Conservation (phyloP, 2,329 filamentous ascomycete species). For the Verticillium longisporum region DNA sequence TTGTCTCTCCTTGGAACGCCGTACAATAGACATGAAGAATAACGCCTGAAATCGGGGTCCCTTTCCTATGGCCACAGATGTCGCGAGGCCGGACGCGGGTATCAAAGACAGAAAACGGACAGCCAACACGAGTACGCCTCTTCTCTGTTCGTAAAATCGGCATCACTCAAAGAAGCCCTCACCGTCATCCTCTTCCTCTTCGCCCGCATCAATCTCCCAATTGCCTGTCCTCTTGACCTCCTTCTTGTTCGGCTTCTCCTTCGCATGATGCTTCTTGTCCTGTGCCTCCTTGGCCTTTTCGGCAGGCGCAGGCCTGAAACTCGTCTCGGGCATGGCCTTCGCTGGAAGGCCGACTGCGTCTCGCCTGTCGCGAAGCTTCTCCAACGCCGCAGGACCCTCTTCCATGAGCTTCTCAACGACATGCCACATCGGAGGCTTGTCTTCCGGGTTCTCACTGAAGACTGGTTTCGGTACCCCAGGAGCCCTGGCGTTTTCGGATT, state of each 20-base stretch:
- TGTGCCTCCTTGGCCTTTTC: slow-evolving; percentile 12
- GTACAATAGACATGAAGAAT: too few species aligned
- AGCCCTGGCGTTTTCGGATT: slow-evolving; percentile 16
- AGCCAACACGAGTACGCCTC: neutral
- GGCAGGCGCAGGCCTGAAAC: slow-evolving; percentile 7
- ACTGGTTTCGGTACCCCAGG: neutral
- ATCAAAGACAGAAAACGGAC: neutral
- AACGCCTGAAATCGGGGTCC: neutral
- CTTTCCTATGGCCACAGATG: neutral
- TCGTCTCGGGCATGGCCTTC: slow-evolving; percentile 1
- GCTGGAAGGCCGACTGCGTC: slow-evolving; percentile 17
- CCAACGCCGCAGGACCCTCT: slow-evolving; percentile 44
- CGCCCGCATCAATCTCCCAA: slow-evolving; percentile 25
- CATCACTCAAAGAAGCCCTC: slow-evolving; percentile 51
- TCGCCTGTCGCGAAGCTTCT: slow-evolving; percentile 47
- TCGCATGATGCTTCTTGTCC: slow-evolving; percentile 13
- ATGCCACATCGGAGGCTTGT: slow-evolving; percentile 52
- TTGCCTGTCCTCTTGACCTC: slow-evolving; percentile 27
- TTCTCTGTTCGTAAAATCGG: neutral
- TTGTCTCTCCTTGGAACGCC: too few species aligned
- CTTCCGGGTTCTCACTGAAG: slow-evolving; percentile 27
- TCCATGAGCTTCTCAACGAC: slow-evolving; percentile 58
- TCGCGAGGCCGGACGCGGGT: neutral
- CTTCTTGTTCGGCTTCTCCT: slow-evolving; percentile 10
- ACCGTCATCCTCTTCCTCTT: slow-evolving; percentile 42